Base-by-base conservation (phyloP, 352 stramenopile genomes). In the Phytophthora sp. region DNA sequence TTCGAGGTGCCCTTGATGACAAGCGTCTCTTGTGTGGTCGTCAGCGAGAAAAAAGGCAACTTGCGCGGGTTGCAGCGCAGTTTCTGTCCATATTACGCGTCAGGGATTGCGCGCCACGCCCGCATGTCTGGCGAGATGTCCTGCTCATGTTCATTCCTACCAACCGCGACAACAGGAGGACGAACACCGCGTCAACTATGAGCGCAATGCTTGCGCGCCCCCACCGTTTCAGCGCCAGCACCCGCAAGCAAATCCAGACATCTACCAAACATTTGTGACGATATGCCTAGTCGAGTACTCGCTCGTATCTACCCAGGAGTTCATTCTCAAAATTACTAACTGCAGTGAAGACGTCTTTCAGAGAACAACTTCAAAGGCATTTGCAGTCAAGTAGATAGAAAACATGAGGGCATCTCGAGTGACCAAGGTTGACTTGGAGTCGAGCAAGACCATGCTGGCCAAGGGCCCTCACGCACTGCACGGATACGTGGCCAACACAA, bases 401-500 rank as follows among this genome's bases (percentile, higher is more conserved):
- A n/a, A n/a, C n/a, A n/a, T 37, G 34, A 45, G 49, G n/a, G 35
- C 32, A 9, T 46, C 23, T 23, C 32, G 49, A 43, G 34, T 35
- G 17, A 49, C 42, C 31, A 35, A 35, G 4, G 32, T 51, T 37
- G 38, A 52, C 17, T 24, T 62, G 17, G 54, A 73, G 34, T 67
- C 63, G 9, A 49, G 55, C 37, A 45, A 44, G 24, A 51, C 63
- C 41, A 58, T 75, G 26, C 31, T 81, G 48, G 60, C 64, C 18
- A 48, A 63, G 7, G 57, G 59, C 18, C 51, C 63, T 2, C 52
- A 70, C 7, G 56, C 54, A 18, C 56, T 79, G 24, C 66, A 82
- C 45, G 34, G 55, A 12, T 64, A 72, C 65, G 61, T 79, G n/a
- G 54, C 68, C 6, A 54, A 42, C 15, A 45, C 31, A 15, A 35